Evolutionary conservation across 2,329 filamentous ascomycete genomes (phyloP), one percentile per base, ranked within the genome.

Genomic region (Sclerotinia borealis): DNA sequence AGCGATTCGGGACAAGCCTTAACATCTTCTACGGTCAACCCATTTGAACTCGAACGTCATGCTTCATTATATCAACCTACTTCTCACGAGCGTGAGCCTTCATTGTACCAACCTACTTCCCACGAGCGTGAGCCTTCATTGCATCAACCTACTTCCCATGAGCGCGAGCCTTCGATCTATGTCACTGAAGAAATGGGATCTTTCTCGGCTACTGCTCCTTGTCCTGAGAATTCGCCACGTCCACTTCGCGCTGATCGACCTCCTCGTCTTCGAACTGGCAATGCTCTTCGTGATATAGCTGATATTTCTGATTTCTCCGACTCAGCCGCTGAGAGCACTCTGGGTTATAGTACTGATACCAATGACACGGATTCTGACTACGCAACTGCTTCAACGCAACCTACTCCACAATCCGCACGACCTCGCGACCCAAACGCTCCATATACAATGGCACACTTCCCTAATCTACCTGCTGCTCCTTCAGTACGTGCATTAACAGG

Each of bases 31-130:
- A 77, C 79, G 15, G 79, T 77, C 2, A 84, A 85, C 68, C 84
- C 85, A 0, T 88, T 88, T 63, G 83, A 87, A 61, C 77, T 88
- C 4, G 85, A 88, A 72, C 80, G 82, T n/a, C 85, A 87, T 68
- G 77, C 83, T 1, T 86, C 84, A 1, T 75, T 85, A 1, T 84
- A 85, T 66, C 76, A 72, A 52, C 70, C 77, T 48, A 39, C 76
- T 15, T 73, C 77, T 5, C 70, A 61, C 37, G 60, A 56, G 15
- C 52, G 82, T n/a, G 85, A 87, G 67, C 77, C 83, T 1, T 86
- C 84, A 0, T 74, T 86, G 2, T 84, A 85, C 66, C 76, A 72
- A 52, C 69, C 77, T 48, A 31, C 76, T 10, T 36, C 61, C 29
- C 77, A 87, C 3, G 85, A 88, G 71, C 80, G 82, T 17, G 85